Evolutionary conservation across 2,329 filamentous ascomycete species (phyloP).

Genomic region (Calonectria multiphialidica): DNA sequence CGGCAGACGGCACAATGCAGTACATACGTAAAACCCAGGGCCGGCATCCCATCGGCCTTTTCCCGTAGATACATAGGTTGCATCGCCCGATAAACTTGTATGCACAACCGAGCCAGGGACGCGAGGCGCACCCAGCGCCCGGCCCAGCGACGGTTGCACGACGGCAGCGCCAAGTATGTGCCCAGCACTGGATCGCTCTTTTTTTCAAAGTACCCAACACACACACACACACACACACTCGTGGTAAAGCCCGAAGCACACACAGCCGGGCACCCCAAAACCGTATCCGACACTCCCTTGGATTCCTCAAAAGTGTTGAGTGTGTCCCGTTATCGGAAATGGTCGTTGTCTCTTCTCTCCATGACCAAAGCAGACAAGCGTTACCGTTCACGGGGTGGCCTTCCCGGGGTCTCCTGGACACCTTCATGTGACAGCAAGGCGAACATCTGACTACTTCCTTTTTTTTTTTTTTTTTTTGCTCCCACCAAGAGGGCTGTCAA

Average conservation of each 20-base stretch:
- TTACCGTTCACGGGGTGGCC: conserved; percentile 7
- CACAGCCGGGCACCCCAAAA: background rate
- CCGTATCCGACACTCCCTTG: background rate
- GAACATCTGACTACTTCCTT: conserved; percentile 21
- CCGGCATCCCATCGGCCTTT: background rate
- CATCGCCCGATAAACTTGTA: conserved; percentile 19
- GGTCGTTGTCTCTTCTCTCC: background rate
- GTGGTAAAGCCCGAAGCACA: background rate
- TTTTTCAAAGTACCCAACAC: conserved; percentile 1
- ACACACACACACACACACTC: no score
- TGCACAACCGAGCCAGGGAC: conserved; percentile 21
- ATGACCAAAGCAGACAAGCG: background rate
- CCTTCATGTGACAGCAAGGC: conserved; percentile 21
- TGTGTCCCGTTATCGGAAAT: background rate
- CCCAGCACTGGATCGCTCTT: background rate
- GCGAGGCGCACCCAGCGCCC: conserved; percentile 17
- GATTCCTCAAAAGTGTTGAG: background rate
- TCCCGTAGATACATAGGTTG: conserved; percentile 2
- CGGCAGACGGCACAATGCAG: background rate
- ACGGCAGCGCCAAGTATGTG: background rate
- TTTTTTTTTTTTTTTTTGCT: background rate
- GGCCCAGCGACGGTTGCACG: conserved; percentile 12
- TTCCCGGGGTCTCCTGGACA: conserved; percentile 13
- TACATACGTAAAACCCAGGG: background rate
- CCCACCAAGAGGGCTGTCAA: background rate